Evolutionary conservation across 345 rosid species (phyloP).

Genomic region (Hibiscus mutabilis): DNA sequence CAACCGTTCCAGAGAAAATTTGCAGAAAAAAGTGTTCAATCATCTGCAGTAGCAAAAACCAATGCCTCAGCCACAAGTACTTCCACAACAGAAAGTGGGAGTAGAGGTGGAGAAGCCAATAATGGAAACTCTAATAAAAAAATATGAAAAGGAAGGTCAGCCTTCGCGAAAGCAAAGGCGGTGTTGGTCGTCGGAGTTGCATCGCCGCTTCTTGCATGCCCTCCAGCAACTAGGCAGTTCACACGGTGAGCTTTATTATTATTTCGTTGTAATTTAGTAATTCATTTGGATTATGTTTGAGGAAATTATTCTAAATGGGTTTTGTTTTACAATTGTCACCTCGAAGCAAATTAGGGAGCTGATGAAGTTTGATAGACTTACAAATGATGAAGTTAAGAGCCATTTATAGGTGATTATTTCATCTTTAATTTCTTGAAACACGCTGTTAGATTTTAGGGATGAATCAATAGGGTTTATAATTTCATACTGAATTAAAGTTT

Average conservation of each 20-base stretch:
- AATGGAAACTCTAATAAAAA: constrained; percentile 17
- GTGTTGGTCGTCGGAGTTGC: constrained; percentile 96
- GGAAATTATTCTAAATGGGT: background rate
- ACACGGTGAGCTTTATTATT: constrained; percentile 37
- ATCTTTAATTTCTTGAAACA: too few relatives aligned
- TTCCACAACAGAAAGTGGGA: constrained; percentile 27
- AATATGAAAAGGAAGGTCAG: constrained; percentile 40
- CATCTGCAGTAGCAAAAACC: constrained; percentile 19
- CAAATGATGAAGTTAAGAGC: constrained; percentile 97
- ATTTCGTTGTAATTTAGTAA: background rate
- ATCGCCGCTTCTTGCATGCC: constrained; percentile 67
- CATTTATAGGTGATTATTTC: constrained; percentile 75
- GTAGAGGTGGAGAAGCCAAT: background rate
- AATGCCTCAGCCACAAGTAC: constrained; percentile 35
- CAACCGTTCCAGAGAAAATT: constrained; percentile 58
- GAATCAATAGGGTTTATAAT: background rate
- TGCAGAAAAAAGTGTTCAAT: constrained; percentile 23
- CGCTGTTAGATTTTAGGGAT: background rate
- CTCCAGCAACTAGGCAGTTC: constrained; percentile 96
- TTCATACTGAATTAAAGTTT: too few relatives aligned
- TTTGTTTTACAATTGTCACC: constrained; percentile 52
- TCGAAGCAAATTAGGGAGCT: constrained; percentile 93
- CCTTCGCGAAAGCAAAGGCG: constrained; percentile 69
- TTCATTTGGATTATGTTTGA: background rate
- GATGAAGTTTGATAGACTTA: constrained; percentile 93